phyloP scores from a whole-genome alignment of 345 rosid species.

The Melastoma malabathricum region DNA sequence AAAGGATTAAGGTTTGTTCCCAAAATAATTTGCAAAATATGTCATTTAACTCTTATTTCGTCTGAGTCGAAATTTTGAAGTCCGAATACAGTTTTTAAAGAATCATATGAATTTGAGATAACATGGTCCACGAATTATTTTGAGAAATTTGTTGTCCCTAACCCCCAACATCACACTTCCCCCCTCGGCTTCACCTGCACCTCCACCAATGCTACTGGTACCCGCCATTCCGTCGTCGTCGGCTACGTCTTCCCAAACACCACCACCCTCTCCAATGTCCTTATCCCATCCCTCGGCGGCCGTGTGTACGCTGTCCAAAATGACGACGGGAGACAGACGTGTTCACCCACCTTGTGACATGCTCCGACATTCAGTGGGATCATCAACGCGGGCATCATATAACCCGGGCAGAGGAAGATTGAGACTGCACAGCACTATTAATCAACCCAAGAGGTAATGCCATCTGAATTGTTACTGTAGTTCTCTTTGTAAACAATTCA shows the following conservation, averaged over 20 bases:
- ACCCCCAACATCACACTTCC: conserved; percentile 4
- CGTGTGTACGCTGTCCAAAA: conserved; percentile 34
- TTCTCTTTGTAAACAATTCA: no score
- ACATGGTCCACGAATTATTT: no score
- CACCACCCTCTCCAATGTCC: conserved; percentile 39
- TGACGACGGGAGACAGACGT: conserved; percentile 24
- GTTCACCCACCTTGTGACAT: conserved; percentile 17
- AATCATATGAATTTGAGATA: no score
- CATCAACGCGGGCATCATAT: conserved; percentile 11
- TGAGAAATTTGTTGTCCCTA: neutral
- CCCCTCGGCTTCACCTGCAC: conserved; percentile 33
- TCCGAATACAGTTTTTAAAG: no score
- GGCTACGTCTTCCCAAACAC: conserved; percentile 39
- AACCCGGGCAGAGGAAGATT: conserved; percentile 17
- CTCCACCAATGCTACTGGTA: conserved; percentile 1
- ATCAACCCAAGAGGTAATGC: no score
- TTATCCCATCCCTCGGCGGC: conserved; percentile 27
- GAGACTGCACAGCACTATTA: no score
- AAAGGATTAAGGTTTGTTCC: no score
- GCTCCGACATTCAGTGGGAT: conserved; percentile 19
- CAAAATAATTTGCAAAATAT: no score
- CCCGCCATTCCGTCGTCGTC: conserved; percentile 34
- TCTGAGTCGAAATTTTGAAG: no score
- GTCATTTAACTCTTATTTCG: no score
- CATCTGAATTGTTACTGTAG: no score